These are phyloP conservation scores for Irineochytrium annulatum DNA, from an alignment of 192 early-diverging fungal genomes.

Conservation along the genomic window DNA sequence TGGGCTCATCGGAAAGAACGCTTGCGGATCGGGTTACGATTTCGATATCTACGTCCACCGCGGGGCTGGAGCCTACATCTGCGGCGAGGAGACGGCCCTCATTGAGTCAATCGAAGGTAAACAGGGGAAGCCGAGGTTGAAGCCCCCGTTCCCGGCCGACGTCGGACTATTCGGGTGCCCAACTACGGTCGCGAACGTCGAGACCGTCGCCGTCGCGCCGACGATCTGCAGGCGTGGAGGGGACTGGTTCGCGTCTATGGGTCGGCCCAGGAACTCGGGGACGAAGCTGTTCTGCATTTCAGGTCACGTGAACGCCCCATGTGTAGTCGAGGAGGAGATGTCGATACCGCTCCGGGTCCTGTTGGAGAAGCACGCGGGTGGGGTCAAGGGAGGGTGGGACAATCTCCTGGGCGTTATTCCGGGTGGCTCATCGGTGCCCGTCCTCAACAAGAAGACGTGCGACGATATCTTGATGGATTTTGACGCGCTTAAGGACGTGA, in stretches of 20 bases:
- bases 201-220: slow-evolving; percentile 97
- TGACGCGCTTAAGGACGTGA: slow-evolving; percentile 90
- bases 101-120: slow-evolving; percentile 82
- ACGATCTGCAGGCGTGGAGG: slow-evolving; percentile 89
- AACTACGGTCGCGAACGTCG: slow-evolving; percentile 99
- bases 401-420: slow-evolving; percentile 96
- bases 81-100: slow-evolving; percentile 83
- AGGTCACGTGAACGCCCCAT: slow-evolving; percentile 97
- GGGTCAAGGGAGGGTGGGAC: slow-evolving; percentile 97
- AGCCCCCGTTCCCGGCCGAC: slow-evolving; percentile 99
- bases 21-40: slow-evolving; percentile 92
- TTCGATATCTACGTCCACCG: slow-evolving; percentile 98
- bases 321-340: slow-evolving; percentile 99
- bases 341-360: slow-evolving; percentile 90
- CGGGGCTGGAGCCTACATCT: slow-evolving; percentile 78
- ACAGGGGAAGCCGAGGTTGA: slow-evolving; percentile 97
- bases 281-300: slow-evolving; percentile 98
- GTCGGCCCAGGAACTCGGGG: slow-evolving; percentile 86
- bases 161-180: slow-evolving; percentile 98
- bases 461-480: slow-evolving; percentile 97
- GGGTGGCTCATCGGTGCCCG: slow-evolving; percentile 92
- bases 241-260: slow-evolving; percentile 90
- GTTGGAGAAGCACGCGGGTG: slow-evolving; percentile 93
- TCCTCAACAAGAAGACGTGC: slow-evolving; percentile 79
- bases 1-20: slow-evolving; percentile 98